Evolutionary conservation across 2,329 filamentous ascomycete species (phyloP).

Genomic region (Dichotomopilus funicola): DNA sequence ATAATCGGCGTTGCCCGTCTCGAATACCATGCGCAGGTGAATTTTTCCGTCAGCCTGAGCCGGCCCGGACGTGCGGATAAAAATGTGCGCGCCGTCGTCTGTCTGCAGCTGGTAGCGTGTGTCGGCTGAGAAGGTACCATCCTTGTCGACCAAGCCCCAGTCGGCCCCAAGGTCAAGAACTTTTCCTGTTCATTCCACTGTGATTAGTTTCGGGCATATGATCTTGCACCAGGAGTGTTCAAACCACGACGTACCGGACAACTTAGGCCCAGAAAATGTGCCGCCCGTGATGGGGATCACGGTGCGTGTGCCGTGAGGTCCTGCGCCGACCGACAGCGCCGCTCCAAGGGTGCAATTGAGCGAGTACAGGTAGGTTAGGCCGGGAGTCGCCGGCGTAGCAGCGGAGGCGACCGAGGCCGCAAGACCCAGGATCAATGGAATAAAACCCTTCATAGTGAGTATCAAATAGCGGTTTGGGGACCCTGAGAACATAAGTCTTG

Average conservation of each 20-base stretch:
- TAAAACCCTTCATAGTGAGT: neutral
- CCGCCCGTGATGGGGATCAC: constrained; percentile 28
- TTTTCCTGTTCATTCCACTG: constrained; percentile 19
- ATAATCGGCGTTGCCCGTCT: constrained; percentile 26
- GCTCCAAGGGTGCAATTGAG: constrained; percentile 25
- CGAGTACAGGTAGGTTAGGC: constrained; percentile 26
- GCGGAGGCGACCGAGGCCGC: neutral
- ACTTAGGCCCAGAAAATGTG: constrained; percentile 24
- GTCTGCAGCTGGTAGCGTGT: constrained; percentile 29
- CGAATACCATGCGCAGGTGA: constrained; percentile 24
- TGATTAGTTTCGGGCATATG: neutral
- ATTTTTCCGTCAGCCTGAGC: constrained; percentile 22
- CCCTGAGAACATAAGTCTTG: neutral
- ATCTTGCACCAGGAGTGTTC: neutral
- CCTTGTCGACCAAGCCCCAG: constrained; percentile 25
- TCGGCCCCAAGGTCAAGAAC: constrained; percentile 28
- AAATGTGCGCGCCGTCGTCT: constrained; percentile 28
- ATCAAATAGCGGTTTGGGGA: neutral
- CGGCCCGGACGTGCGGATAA: constrained; percentile 27
- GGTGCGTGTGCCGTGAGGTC: constrained; percentile 21
- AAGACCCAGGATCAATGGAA: neutral
- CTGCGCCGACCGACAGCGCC: constrained; percentile 21
- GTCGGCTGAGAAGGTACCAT: constrained; percentile 26
- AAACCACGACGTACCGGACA: constrained; percentile 16
- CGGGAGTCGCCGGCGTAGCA: constrained; percentile 14